Evolutionary conservation across 129 eudicot species (phyloP).

Genomic region (Solidago caesia): DNA sequence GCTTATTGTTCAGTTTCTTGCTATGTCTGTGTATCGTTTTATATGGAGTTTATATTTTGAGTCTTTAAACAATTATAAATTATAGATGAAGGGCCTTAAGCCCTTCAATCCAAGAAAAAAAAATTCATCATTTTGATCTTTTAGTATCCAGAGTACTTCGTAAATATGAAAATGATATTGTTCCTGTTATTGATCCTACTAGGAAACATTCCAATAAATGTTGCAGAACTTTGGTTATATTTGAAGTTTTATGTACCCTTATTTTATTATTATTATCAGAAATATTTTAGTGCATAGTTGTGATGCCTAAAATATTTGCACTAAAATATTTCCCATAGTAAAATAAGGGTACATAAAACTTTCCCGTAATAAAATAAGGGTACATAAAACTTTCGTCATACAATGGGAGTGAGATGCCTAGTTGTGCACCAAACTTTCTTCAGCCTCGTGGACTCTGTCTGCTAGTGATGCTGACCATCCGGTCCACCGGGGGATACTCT

Average conservation of each 20-base stretch:
- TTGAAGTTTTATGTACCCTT: neutral
- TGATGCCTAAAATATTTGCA: neutral
- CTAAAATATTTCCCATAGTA: constrained; percentile 19
- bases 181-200: neutral
- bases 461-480: constrained; percentile 65
- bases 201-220: neutral
- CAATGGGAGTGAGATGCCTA: constrained; percentile 22
- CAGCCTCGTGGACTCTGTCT: constrained; percentile 16
- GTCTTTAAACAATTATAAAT: neutral
- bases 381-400: constrained; percentile 35
- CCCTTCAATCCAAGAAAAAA: neutral
- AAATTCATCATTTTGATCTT: neutral
- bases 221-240: neutral
- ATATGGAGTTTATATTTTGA: neutral
- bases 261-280: too few species aligned
- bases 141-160: neutral
- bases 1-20: constrained; percentile 6
- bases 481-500: constrained; percentile 69
- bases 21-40: neutral
- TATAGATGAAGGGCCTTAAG: neutral
- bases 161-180: neutral
- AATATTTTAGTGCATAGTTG: too few species aligned
- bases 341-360: constrained; percentile 17
- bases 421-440: constrained; percentile 13
- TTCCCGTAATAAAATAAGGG: constrained; percentile 23